Percentiles rank a stretch among this genome's conserved stretches.
phyloP scores from a whole-genome alignment of 768 basidiomycete species.

The Russula compacta region DNA sequence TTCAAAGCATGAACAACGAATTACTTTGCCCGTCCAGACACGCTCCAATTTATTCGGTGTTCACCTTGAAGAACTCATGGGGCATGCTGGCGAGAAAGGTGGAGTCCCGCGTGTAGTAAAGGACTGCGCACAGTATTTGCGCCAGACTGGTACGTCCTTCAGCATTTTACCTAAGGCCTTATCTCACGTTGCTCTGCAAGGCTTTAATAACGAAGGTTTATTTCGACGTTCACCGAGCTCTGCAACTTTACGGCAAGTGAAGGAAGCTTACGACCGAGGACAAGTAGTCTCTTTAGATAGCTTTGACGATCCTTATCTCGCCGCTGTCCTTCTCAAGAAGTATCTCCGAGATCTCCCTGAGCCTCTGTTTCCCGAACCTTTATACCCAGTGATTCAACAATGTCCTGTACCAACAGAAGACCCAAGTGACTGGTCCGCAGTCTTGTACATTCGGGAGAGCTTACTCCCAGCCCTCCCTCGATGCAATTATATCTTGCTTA shows the following conservation, averaged over 20 bases:
- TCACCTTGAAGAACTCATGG: conserved; percentile 77
- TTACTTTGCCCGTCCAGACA: conserved; percentile 52
- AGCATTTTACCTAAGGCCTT: background rate
- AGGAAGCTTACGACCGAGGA: conserved; percentile 79
- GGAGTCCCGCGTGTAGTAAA: conserved; percentile 73
- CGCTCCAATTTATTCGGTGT: conserved; percentile 69
- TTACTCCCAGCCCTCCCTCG: conserved; percentile 60
- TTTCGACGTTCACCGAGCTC: conserved; percentile 79
- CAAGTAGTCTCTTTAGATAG: conserved; percentile 71
- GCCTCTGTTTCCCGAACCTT: conserved; percentile 63
- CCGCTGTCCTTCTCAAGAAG: conserved; percentile 80
- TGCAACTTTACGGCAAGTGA: conserved; percentile 57
- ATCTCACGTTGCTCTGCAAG: conserved; percentile 24
- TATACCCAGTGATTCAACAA: conserved; percentile 55
- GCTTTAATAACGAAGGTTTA: conserved; percentile 62
- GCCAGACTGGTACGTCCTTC: conserved; percentile 39
- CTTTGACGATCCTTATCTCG: conserved; percentile 70
- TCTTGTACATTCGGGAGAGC: conserved; percentile 59
- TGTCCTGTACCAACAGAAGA: conserved; percentile 55
- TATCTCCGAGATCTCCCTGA: conserved; percentile 73
- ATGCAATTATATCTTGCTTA: conserved; percentile 67
- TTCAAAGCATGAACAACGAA: conserved; percentile 59
- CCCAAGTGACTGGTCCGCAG: conserved; percentile 45
- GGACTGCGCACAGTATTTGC: conserved; percentile 64
- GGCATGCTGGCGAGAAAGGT: conserved; percentile 72